A percentile compares a stretch with the other conserved stretches of the same genome.
Evolutionary conservation across 306 rosid species (phyloP).

Genomic region (Glycine latifolia): DNA sequence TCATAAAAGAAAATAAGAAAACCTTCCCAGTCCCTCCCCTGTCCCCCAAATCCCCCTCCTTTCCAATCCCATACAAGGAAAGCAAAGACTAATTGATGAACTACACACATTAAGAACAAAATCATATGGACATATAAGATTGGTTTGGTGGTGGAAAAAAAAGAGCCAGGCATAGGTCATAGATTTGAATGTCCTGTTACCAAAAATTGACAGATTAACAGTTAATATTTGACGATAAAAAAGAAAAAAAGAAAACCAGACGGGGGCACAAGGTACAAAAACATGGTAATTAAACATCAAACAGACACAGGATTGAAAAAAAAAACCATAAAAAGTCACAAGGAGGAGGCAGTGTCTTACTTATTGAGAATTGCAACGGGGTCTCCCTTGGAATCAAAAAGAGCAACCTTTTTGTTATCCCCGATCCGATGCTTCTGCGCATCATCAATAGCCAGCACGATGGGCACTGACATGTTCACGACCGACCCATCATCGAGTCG

Average conservation of each 20-base stretch:
- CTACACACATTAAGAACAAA: background rate
- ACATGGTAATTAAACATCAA: background rate
- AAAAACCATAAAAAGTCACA: background rate
- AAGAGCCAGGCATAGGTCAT: too few species aligned
- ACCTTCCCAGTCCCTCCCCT: background rate
- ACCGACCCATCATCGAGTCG: constrained; percentile 79
- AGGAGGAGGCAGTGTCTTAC: constrained; percentile 51
- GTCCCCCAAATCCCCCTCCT: background rate
- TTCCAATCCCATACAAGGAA: constrained; percentile 12
- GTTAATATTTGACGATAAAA: too few species aligned
- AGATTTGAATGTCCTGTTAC: too few species aligned
- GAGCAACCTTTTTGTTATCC: constrained; percentile 76
- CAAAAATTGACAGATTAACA: too few species aligned
- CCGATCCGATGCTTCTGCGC: constrained; percentile 75
- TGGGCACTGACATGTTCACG: constrained; percentile 95
- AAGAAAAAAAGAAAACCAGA: too few species aligned
- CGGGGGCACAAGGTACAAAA: background rate
- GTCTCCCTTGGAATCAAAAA: constrained; percentile 65
- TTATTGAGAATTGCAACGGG: constrained; percentile 86
- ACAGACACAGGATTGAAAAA: background rate
- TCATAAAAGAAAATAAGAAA: background rate
- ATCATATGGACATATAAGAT: background rate
- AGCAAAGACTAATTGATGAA: background rate
- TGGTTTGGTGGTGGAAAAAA: too few species aligned
- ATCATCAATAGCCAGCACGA: constrained; percentile 91